Conservation (phyloP, 306 rosid species). For the Quercus robur region DNA sequence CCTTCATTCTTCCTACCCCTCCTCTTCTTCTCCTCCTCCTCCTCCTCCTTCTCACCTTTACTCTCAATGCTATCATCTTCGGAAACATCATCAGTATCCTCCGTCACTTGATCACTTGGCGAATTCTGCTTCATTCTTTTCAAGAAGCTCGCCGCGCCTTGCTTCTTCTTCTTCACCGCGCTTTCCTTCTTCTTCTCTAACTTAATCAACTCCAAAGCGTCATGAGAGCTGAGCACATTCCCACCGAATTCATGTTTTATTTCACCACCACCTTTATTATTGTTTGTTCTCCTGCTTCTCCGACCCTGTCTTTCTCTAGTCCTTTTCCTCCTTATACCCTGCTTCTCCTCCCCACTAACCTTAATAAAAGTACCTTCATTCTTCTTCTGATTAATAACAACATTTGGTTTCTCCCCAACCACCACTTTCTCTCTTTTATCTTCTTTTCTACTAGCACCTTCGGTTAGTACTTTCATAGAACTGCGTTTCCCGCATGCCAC, state of each 20-base stretch:
- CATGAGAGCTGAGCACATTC: conserved; percentile 43
- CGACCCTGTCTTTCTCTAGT: conserved; percentile 20
- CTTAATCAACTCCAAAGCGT: conserved; percentile 20
- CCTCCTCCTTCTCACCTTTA: background rate
- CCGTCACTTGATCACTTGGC: background rate
- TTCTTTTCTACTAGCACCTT: conserved; percentile 3
- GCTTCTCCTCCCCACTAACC: conserved; percentile 15
- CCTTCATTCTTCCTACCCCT: background rate
- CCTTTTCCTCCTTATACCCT: conserved; percentile 25
- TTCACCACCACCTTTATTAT: conserved; percentile 12
- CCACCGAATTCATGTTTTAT: conserved; percentile 29
- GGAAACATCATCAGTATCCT: conserved; percentile 19
- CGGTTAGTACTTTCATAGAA: conserved; percentile 8
- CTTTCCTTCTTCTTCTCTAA: conserved; percentile 32
- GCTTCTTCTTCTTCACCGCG: conserved; percentile 35
- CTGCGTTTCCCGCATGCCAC: conserved; percentile 29
- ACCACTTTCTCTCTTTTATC: conserved; percentile 7
- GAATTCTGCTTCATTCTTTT: conserved; percentile 48
- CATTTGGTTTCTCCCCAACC: conserved; percentile 14
- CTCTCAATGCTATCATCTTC: conserved; percentile 21
- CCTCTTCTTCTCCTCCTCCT: background rate
- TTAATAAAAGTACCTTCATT: no score
- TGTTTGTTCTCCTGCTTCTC: conserved; percentile 11
- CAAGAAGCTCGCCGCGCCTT: conserved; percentile 44
- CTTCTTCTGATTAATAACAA: no score